These are phyloP conservation scores for Solanum megistacrolobum DNA, from an alignment of 257 asterid genomes.

Conservation along the genomic window DNA sequence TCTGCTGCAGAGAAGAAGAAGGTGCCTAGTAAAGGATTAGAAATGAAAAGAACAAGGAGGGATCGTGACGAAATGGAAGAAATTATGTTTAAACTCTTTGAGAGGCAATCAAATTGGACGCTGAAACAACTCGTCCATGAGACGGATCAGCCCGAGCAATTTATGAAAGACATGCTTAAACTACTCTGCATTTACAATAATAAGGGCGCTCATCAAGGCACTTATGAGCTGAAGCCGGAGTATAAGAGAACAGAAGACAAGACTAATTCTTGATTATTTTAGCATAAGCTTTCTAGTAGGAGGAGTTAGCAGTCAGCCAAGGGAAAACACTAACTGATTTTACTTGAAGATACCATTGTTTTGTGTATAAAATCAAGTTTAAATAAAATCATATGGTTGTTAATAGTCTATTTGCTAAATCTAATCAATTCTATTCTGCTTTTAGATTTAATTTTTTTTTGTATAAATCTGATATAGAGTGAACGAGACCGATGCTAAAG, in stretches of 20 bases:
- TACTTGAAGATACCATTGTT: not conserved
- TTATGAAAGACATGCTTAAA: constrained; percentile 84
- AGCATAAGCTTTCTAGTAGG: not conserved
- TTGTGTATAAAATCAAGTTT: not conserved
- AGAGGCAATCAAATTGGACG: constrained; percentile 88
- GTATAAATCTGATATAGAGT: not conserved
- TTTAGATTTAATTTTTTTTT: not conserved
- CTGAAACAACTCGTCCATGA: constrained; percentile 71
- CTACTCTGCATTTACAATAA: constrained; percentile 70
- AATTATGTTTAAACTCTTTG: constrained; percentile 90
- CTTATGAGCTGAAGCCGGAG: constrained; percentile 85
- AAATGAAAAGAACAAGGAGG: constrained; percentile 71
- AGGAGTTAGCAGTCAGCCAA: not conserved
- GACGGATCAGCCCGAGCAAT: constrained; percentile 98
- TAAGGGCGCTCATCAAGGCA: constrained; percentile 89
- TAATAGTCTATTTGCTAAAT: not conserved
- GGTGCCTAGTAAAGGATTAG: constrained; percentile 46
- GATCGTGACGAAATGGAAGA: constrained; percentile 84
- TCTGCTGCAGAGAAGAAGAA: constrained; percentile 51
- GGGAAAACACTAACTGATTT: not conserved
- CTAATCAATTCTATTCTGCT: not conserved
- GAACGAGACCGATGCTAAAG: not conserved
- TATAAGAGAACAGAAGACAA: constrained; percentile 53
- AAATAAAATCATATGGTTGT: not conserved
- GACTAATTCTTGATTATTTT: constrained; percentile 8